phyloP scores from a whole-genome alignment of 2,329 filamentous ascomycete species.

The Incumbomyces delicatus region DNA sequence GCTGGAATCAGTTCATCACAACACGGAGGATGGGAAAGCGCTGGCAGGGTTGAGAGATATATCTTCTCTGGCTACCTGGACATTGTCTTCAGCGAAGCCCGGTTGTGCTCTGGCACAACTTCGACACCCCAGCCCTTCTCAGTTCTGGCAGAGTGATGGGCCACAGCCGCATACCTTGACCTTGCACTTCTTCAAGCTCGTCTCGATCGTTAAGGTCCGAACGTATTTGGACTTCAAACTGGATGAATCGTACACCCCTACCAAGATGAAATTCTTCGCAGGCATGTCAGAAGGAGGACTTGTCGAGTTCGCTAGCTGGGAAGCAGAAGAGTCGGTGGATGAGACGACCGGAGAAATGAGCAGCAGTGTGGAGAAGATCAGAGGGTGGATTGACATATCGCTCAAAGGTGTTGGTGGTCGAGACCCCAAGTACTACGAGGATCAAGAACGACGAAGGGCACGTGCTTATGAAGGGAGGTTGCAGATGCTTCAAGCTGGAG shows the following conservation, averaged over 20 bases:
- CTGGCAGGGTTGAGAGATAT: slow-evolving; percentile 46
- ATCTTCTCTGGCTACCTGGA: slow-evolving; percentile 57
- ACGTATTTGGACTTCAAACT: slow-evolving; percentile 73
- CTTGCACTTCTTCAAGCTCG: slow-evolving; percentile 51
- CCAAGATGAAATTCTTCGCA: slow-evolving; percentile 77
- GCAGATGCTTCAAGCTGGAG: slow-evolving; percentile 15
- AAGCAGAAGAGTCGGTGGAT: slow-evolving; percentile 56
- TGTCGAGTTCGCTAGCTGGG: slow-evolving; percentile 74
- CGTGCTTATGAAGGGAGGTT: slow-evolving; percentile 7
- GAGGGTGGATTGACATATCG: slow-evolving; percentile 84
- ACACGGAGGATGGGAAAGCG: slow-evolving; percentile 17
- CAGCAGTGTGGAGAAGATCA: slow-evolving; percentile 24
- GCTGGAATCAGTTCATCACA: slow-evolving; percentile 17
- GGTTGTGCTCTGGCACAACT: slow-evolving; percentile 53
- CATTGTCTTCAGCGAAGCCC: slow-evolving; percentile 52
- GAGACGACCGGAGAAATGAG: slow-evolving; percentile 19
- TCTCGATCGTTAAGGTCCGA: slow-evolving; percentile 42
- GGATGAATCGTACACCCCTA: slow-evolving; percentile 95
- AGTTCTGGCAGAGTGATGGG: slow-evolving; percentile 59
- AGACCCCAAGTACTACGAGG: slow-evolving; percentile 21
- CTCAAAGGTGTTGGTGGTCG: slow-evolving; percentile 51
- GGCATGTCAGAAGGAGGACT: slow-evolving; percentile 88
- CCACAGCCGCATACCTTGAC: slow-evolving; percentile 55
- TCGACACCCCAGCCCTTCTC: slow-evolving; percentile 44
- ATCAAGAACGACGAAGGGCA: slow-evolving; percentile 13